Conservation (phyloP, 83 land plant genomes). For the Thuja plicata region DNA sequence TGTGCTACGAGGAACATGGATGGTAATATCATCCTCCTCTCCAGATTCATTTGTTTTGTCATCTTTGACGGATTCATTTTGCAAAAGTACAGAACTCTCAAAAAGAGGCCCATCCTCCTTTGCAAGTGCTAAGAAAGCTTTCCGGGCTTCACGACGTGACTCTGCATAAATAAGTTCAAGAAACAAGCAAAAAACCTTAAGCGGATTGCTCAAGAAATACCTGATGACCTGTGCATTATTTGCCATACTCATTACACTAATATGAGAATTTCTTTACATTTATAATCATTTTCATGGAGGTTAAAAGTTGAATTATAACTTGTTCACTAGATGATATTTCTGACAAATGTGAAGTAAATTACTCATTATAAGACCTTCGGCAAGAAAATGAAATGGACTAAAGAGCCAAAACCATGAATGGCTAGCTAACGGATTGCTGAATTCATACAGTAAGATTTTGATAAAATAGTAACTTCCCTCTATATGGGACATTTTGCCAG, state of each 20-base stretch:
- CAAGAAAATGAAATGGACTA: not conserved
- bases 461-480: not conserved
- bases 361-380: not conserved
- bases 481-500: not conserved
- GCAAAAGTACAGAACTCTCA: constrained; percentile 14
- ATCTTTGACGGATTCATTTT: constrained; percentile 18
- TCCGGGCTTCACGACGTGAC: constrained; percentile 77
- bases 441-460: no score
- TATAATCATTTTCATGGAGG: not conserved
- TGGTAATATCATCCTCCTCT: constrained; percentile 22
- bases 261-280: not conserved
- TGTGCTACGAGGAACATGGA: constrained; percentile 37
- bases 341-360: not conserved
- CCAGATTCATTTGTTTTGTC: constrained; percentile 19
- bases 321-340: not conserved
- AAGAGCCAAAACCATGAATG: not conserved
- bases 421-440: not conserved
- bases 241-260: not conserved
- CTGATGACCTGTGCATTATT: not conserved
- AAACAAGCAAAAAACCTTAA: constrained; percentile 8
- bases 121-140: constrained; percentile 85
- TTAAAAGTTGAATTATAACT: not conserved
- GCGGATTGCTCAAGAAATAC: not conserved
- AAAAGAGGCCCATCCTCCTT: constrained; percentile 25
- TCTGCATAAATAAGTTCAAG: constrained; percentile 29